These are phyloP conservation scores for Boletus rubropictus DNA, from an alignment of 768 basidiomycete genomes.

Conservation along the genomic window DNA sequence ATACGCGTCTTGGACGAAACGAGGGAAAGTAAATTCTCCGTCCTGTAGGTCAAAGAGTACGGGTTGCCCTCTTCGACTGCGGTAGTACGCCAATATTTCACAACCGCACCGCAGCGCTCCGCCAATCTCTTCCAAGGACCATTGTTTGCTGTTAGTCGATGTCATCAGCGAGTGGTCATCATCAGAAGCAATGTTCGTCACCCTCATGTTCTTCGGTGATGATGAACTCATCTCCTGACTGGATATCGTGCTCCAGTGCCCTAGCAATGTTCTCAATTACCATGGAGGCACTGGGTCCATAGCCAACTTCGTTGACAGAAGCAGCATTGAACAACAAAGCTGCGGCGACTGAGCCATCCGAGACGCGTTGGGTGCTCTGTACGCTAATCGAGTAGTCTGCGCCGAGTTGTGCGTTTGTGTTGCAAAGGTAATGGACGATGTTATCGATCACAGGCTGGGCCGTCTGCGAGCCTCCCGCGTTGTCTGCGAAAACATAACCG, in stretches of 20 bases:
- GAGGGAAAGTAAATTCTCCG: slow-evolving; percentile 55
- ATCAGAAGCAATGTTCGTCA: slow-evolving; percentile 24
- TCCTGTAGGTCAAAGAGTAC: slow-evolving; percentile 53
- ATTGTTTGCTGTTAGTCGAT: slow-evolving; percentile 48
- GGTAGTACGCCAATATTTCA: slow-evolving; percentile 57
- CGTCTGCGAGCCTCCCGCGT: slow-evolving; percentile 71
- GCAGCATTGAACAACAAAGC: slow-evolving; percentile 59
- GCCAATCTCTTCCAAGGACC: slow-evolving; percentile 78
- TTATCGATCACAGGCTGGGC: slow-evolving; percentile 49
- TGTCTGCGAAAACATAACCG: slow-evolving; percentile 67
- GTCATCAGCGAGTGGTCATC: background rate
- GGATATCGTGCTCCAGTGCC: slow-evolving; percentile 50
- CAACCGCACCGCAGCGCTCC: slow-evolving; percentile 42
- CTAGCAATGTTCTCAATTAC: slow-evolving; percentile 65
- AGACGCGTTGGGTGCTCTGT: slow-evolving; percentile 46
- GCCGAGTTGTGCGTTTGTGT: slow-evolving; percentile 71
- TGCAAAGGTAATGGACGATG: slow-evolving; percentile 61
- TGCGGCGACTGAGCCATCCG: slow-evolving; percentile 45
- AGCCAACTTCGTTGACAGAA: slow-evolving; percentile 58
- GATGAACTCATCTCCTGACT: slow-evolving; percentile 66
- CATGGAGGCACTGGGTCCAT: slow-evolving; percentile 62
- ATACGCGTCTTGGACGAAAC: slow-evolving; percentile 63
- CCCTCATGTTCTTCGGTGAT: slow-evolving; percentile 79
- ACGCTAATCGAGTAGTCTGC: slow-evolving; percentile 61
- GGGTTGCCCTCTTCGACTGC: slow-evolving; percentile 52